Conservation (phyloP, 176 grass and related monocot genomes). For the Musa troglodytarum region DNA sequence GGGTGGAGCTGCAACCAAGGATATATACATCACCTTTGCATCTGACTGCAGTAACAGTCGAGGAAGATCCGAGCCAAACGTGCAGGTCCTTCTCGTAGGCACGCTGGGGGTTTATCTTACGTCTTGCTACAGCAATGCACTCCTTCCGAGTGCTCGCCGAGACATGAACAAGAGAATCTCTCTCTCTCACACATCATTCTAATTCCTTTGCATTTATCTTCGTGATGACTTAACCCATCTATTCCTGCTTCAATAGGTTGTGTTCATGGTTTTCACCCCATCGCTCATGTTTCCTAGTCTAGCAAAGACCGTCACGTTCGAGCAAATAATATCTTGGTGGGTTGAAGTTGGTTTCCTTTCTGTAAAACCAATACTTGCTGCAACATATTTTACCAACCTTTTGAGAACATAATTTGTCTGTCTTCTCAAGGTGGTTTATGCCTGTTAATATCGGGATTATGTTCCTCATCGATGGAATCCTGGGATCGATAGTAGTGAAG, state of each 20-base stretch:
- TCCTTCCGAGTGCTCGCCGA: slow-evolving; percentile 48
- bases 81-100: slow-evolving; percentile 86
- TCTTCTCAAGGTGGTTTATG: slow-evolving; percentile 88
- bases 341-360: not conserved
- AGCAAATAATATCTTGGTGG: slow-evolving; percentile 81
- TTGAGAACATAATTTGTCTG: not conserved
- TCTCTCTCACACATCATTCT: not conserved
- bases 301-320: slow-evolving; percentile 59
- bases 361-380: not conserved
- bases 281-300: slow-evolving; percentile 66
- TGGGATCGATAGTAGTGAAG: slow-evolving; percentile 63
- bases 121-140: slow-evolving; percentile 46
- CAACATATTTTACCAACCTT: not conserved
- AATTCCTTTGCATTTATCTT: not conserved
- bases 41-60: not conserved
- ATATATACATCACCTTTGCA: not conserved
- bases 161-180: slow-evolving; percentile 41
- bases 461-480: slow-evolving; percentile 45
- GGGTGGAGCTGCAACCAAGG: not conserved
- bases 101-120: slow-evolving; percentile 64
- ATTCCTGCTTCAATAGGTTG: slow-evolving; percentile 36
- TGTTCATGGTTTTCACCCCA: slow-evolving; percentile 75
- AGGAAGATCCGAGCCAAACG: slow-evolving; percentile 38
- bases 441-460: slow-evolving; percentile 74
- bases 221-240: not conserved